Percentiles rank a stretch among this genome's conserved stretches.
These are phyloP conservation scores for Colletotrichum sojae DNA, from an alignment of 2,329 filamentous ascomycete species.

Conservation along the genomic window DNA sequence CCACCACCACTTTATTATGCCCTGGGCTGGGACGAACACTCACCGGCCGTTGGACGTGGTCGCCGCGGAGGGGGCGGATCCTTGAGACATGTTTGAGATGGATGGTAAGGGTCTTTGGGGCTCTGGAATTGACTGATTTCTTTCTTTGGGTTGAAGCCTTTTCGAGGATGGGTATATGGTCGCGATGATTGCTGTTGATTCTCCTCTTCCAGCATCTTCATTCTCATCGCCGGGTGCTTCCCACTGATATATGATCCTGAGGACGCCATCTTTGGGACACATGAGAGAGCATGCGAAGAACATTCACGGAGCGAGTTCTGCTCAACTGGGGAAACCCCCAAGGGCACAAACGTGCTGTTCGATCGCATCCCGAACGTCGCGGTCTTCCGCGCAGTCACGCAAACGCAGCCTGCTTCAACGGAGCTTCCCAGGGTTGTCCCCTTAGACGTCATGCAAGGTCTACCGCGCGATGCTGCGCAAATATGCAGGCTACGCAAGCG, in stretches of 20 bases:
- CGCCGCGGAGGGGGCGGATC: constrained; percentile 13
- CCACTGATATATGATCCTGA: constrained; percentile 23
- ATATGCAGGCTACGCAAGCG: neutral
- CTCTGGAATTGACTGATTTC: neutral
- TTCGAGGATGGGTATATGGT: neutral
- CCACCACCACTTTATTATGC: too few relatives aligned
- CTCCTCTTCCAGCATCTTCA: neutral
- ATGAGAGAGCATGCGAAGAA: neutral
- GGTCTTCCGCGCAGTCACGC: neutral
- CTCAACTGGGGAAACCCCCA: constrained; percentile 6
- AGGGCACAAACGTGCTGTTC: constrained; percentile 34
- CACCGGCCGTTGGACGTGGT: constrained; percentile 24
- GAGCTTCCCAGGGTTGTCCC: neutral
- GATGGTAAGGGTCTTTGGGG: neutral
- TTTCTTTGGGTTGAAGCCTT: neutral
- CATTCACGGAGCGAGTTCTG: neutral
- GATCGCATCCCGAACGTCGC: neutral
- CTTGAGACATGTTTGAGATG: constrained; percentile 26
- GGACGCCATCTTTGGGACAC: neutral
- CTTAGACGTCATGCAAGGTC: constrained; percentile 3
- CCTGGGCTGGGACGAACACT: neutral
- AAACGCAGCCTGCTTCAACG: neutral
- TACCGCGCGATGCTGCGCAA: constrained; percentile 22
- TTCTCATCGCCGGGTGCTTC: neutral
- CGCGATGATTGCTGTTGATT: neutral